A percentile compares a stretch with the other conserved stretches of the same genome.
Evolutionary conservation across 2,329 filamentous ascomycete species (phyloP).

Genomic region (Fusarium siculi): DNA sequence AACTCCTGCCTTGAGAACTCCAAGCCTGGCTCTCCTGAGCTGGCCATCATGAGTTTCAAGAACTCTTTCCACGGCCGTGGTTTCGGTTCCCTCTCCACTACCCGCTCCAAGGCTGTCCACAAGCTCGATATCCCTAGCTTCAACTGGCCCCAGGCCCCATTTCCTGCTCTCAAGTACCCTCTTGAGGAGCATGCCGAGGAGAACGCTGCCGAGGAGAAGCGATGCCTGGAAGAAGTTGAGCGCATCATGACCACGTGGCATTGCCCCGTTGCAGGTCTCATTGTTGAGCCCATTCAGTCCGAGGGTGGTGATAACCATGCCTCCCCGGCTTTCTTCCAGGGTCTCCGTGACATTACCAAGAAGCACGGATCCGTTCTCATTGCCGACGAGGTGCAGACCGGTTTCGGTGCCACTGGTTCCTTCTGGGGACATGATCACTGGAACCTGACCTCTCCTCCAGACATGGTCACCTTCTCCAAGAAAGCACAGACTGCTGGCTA

Average conservation of each 20-base stretch:
- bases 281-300: constrained; percentile 84
- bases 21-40: constrained; percentile 75
- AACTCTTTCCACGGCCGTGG: constrained; percentile 83
- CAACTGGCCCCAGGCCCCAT: constrained; percentile 86
- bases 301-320: constrained; percentile 89
- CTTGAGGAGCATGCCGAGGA: constrained; percentile 75
- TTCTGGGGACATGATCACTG: constrained; percentile 92
- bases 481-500: constrained; percentile 88
- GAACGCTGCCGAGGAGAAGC: constrained; percentile 77
- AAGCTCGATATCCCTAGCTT: constrained; percentile 91
- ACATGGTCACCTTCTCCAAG: constrained; percentile 91
- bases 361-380: constrained; percentile 78
- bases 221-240: constrained; percentile 79
- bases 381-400: constrained; percentile 87
- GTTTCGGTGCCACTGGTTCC: constrained; percentile 82
- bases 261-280: constrained; percentile 76
- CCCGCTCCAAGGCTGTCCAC: constrained; percentile 84
- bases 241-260: constrained; percentile 73
- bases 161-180: constrained; percentile 82
- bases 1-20: constrained; percentile 76
- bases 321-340: constrained; percentile 80
- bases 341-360: constrained; percentile 76
- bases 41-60: constrained; percentile 83
- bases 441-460: constrained; percentile 75
- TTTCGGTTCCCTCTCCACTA: constrained; percentile 81